Conservation (phyloP, 352 stramenopile species). For the Globisporangium cederbergense region DNA sequence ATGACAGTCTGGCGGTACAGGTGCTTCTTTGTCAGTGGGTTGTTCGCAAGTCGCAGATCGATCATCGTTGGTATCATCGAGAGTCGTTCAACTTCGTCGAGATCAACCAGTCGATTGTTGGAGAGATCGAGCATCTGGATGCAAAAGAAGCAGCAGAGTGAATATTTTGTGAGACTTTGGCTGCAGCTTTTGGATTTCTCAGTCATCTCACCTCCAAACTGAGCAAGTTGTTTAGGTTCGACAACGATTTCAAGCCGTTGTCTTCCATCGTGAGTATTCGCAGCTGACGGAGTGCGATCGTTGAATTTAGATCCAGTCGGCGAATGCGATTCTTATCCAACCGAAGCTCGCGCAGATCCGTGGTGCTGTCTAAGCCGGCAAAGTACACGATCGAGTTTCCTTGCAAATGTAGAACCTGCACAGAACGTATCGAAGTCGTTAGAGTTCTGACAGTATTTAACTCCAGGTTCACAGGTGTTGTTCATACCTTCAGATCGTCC, state of each 20-base stretch:
- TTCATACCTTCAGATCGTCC: constrained; percentile 53
- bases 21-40: constrained; percentile 79
- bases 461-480: not conserved
- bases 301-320: constrained; percentile 60
- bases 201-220: constrained; percentile 56
- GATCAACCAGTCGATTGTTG: constrained; percentile 70
- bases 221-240: constrained; percentile 60
- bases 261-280: constrained; percentile 69
- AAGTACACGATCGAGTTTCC: constrained; percentile 78
- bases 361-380: constrained; percentile 54
- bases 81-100: constrained; percentile 82
- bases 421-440: not conserved
- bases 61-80: constrained; percentile 46
- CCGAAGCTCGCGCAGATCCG: constrained; percentile 61
- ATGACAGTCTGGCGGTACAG: constrained; percentile 73
- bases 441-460: not conserved
- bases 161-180: not conserved
- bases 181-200: not conserved
- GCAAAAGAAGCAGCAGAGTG: not conserved
- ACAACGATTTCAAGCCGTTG: constrained; percentile 72
- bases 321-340: constrained; percentile 85
- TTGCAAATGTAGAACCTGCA: constrained; percentile 68
- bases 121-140: constrained; percentile 63
- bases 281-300: constrained; percentile 44
- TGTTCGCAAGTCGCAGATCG: constrained; percentile 64